Evolutionary conservation across 495 filamentous ascomycete species (phyloP), one percentile per base, ranked within the genome.

Genomic region (Tuber indicum): DNA sequence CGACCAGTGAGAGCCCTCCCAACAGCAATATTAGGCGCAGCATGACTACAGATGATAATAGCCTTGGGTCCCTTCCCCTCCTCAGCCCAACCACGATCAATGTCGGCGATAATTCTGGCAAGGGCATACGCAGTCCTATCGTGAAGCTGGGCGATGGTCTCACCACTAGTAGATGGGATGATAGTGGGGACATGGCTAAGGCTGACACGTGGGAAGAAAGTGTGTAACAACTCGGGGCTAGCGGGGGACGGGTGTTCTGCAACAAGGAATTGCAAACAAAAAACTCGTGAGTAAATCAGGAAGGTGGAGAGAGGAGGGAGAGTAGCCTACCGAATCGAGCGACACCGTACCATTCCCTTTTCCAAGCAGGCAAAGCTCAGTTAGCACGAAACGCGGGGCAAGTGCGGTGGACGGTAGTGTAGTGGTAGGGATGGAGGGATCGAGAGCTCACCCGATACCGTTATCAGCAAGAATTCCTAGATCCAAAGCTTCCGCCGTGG

Each of bases 11-110:
- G 85, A 8, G 87, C 89, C 19, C 96, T 88, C 3, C 94, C 96
- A 74, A 94, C 90, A 9, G 92, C 91, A 81, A 99, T 96, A 81
- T 97, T 87, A 21, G 90, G 88, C 36, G 96, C 96, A 0, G 95
- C 96, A 86, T 99, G 96, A n/a, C 93, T 91, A 84, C 92, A 97
- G 21, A 99, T 88, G 39, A 97, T 78, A 23, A 98, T 86, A 0
- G 93, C 86, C 10, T 83, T 85, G 21, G 82, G 82, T 2, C 82
- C 73, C 17, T 45, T 72, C 43, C 74, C 72, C 45, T 88, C 85
- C 72, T 91, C 87, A 7, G 82, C 78, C 46, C 88, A 88, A 70
- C 89, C 87, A 32, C 83, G 81, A 82, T 99, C 96, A 45, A 91
- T 88, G 52, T 89, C 85, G 72, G 87, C 86, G 79, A 99, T 94